These are phyloP conservation scores for Podila verticillata DNA, from an alignment of 192 early-diverging fungal species.

Conservation along the genomic window DNA sequence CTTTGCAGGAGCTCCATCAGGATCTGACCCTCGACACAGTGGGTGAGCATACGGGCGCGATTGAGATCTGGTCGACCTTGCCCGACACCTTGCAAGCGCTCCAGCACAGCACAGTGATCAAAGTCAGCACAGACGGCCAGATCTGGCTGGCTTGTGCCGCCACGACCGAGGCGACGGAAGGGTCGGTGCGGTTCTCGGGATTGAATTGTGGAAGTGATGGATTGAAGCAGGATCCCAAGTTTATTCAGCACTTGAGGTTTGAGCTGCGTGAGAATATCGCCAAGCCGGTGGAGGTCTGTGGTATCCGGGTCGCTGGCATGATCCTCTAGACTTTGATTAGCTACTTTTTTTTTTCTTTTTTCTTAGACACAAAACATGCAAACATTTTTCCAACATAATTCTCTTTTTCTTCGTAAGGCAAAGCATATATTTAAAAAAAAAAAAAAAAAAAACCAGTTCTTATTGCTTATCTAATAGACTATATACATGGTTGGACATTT, in stretches of 20 bases:
- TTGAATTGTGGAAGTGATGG: constrained; percentile 23
- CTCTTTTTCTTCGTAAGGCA: background rate
- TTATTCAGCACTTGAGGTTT: constrained; percentile 30
- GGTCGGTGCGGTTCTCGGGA: constrained; percentile 24
- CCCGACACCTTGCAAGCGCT: constrained; percentile 16
- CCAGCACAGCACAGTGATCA: constrained; percentile 24
- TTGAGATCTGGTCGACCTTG: constrained; percentile 36
- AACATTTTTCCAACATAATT: too few relatives aligned
- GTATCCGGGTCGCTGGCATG: constrained; percentile 43
- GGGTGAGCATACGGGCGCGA: constrained; percentile 17
- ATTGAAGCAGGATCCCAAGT: constrained; percentile 26
- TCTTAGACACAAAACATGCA: background rate
- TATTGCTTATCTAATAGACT: background rate
- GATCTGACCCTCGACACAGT: background rate
- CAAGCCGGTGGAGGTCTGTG: constrained; percentile 38
- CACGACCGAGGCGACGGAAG: constrained; percentile 12
- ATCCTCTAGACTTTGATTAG: constrained; percentile 10
- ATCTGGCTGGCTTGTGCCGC: constrained; percentile 37
- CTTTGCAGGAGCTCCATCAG: constrained; percentile 17
- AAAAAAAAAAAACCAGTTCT: constrained; percentile 4
- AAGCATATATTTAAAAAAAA: background rate
- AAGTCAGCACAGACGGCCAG: constrained; percentile 38
- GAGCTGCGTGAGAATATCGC: constrained; percentile 30
- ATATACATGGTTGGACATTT: too few relatives aligned
- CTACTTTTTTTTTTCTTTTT: background rate